Percentiles rank a stretch among this genome's conserved stretches.
Conservation (phyloP, 768 basidiomycete species). For the Kwoniella dendrophila region DNA sequence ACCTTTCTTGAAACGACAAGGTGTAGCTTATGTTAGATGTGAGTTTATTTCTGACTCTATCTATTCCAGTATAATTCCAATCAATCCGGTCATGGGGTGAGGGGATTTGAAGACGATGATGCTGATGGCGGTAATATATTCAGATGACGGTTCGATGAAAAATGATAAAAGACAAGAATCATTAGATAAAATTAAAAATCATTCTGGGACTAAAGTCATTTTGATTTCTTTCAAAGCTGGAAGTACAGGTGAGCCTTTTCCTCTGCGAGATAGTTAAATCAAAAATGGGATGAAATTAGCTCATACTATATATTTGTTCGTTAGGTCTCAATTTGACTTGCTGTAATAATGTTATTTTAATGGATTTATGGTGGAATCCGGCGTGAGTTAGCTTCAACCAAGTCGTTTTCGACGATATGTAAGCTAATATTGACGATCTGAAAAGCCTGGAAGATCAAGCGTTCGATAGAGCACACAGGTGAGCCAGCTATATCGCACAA, state of each 20-base stretch:
- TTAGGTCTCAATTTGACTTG: conserved; percentile 83
- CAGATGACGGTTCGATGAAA: conserved; percentile 88
- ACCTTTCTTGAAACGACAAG: conserved; percentile 72
- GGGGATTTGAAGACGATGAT: background rate
- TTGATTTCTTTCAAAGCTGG: conserved; percentile 96
- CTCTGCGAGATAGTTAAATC: too few species aligned
- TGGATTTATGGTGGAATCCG: conserved; percentile 83
- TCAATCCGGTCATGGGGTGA: too few species aligned
- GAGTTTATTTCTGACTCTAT: too few species aligned
- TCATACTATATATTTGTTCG: too few species aligned
- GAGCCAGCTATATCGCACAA: background rate
- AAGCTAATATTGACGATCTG: background rate
- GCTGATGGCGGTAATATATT: too few species aligned
- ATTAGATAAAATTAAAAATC: conserved; percentile 70
- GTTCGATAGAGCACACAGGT: conserved; percentile 84
- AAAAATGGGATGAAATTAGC: too few species aligned
- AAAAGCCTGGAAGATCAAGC: conserved; percentile 78
- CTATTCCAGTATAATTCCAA: too few species aligned
- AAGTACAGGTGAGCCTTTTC: conserved; percentile 77
- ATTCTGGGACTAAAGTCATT: conserved; percentile 68
- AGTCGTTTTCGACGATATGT: conserved; percentile 2
- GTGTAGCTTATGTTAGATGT: conserved; percentile 82
- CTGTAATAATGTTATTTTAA: conserved; percentile 90
- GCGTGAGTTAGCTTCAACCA: conserved; percentile 35
- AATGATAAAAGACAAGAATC: conserved; percentile 74